Conservation (phyloP, 2,329 filamentous ascomycete genomes). For the Aspergillus sp. region DNA sequence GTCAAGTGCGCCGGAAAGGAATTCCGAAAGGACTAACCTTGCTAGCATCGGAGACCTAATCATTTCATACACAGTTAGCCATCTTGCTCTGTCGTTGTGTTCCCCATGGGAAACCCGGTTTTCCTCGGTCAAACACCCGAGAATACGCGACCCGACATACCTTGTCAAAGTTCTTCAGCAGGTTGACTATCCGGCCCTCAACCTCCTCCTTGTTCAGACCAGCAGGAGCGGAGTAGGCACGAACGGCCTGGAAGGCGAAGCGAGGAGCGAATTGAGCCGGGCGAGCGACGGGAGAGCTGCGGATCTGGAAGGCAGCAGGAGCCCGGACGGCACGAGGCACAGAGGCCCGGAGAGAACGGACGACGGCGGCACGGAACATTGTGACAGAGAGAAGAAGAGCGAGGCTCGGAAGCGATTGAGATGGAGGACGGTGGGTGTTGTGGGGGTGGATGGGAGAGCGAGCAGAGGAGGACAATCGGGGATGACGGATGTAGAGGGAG, state of each 20-base stretch:
- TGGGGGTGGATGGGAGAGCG: not conserved
- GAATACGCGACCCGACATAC: conserved; percentile 48
- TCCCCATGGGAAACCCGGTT: not conserved
- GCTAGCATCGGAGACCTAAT: conserved; percentile 39
- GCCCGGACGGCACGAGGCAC: conserved; percentile 52
- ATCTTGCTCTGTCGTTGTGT: not conserved
- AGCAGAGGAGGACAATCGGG: conserved; percentile 13
- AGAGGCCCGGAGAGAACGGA: conserved; percentile 69
- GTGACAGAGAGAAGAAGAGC: conserved; percentile 34
- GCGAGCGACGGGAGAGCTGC: conserved; percentile 61
- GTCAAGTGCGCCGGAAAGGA: not conserved
- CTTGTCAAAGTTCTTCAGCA: conserved; percentile 98
- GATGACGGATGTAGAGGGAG: conserved; percentile 20
- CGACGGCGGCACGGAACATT: conserved; percentile 88
- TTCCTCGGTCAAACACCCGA: not conserved
- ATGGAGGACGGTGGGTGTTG: conserved; percentile 6
- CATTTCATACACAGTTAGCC: conserved; percentile 12
- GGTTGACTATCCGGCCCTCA: conserved; percentile 85
- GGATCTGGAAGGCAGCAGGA: conserved; percentile 60
- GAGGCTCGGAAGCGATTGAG: conserved; percentile 8
- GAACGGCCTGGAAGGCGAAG: conserved; percentile 65
- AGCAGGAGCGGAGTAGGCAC: conserved; percentile 83
- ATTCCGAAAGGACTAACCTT: conserved; percentile 31
- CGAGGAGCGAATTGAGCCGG: conserved; percentile 61
- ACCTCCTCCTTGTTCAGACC: conserved; percentile 81